phyloP scores from a whole-genome alignment of 2,329 filamentous ascomycete genomes.

The Akanthomyces muscarius region DNA sequence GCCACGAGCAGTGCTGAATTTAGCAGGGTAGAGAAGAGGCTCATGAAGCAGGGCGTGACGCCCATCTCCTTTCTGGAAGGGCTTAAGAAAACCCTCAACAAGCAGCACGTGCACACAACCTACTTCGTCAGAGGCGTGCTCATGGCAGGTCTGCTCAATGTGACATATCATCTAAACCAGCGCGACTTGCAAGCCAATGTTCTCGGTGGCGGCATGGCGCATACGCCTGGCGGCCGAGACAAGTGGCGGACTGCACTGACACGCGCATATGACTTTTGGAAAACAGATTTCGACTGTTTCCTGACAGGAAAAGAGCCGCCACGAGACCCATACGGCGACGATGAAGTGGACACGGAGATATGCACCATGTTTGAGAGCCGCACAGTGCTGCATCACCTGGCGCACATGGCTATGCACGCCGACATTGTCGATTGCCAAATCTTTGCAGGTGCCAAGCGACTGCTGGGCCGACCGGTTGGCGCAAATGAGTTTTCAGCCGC shows the following conservation, averaged over 20 bases:
- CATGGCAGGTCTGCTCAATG: constrained; percentile 89
- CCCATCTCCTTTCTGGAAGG: constrained; percentile 86
- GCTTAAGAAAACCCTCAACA: constrained; percentile 81
- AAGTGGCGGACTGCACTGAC: constrained; percentile 87
- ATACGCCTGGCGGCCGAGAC: constrained; percentile 78
- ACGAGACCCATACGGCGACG: constrained; percentile 52
- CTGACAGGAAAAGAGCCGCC: constrained; percentile 56
- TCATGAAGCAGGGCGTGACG: constrained; percentile 77
- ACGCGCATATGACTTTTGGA: constrained; percentile 90
- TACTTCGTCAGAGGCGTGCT: constrained; percentile 89
- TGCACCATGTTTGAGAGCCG: constrained; percentile 76
- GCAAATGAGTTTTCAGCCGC: constrained; percentile 75
- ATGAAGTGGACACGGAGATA: constrained; percentile 55
- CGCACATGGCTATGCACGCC: constrained; percentile 97
- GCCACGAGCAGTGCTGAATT: constrained; percentile 86
- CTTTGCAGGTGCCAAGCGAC: constrained; percentile 79
- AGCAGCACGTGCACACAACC: constrained; percentile 83
- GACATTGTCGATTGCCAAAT: constrained; percentile 98
- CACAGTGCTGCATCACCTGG: constrained; percentile 85
- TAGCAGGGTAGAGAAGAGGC: constrained; percentile 72
- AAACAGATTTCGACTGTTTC: constrained; percentile 81
- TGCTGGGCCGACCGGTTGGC: constrained; percentile 82
- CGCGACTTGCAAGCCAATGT: constrained; percentile 89
- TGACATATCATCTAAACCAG: constrained; percentile 98
- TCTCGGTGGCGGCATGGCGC: constrained; percentile 66